Evolutionary conservation across 768 basidiomycete species (phyloP).

Genomic region (Coprinellus aureogranulatus): DNA sequence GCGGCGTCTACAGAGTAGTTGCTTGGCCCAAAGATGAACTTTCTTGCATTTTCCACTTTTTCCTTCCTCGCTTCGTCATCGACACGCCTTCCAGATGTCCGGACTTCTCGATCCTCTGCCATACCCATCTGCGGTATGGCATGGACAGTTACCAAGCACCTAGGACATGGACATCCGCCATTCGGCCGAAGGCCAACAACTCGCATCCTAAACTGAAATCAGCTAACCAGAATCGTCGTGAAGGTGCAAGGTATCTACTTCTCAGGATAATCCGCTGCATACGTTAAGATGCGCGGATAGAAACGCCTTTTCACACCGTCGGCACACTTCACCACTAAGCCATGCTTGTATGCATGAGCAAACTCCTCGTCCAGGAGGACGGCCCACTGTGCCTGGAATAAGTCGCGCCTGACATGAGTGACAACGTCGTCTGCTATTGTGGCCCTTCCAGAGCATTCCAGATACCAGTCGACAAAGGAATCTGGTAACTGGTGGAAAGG

Average conservation of each 20-base stretch:
- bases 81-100: slow-evolving; percentile 2
- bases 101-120: neutral
- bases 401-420: neutral
- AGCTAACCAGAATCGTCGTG: neutral
- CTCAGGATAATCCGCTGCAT: slow-evolving; percentile 7
- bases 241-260: neutral
- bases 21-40: neutral
- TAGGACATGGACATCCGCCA: slow-evolving; percentile 16
- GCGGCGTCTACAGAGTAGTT: neutral
- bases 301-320: neutral
- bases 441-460: neutral
- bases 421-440: neutral
- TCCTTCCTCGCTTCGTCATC: neutral
- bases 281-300: slow-evolving; percentile 7
- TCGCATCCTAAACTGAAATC: slow-evolving; percentile 14
- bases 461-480: neutral
- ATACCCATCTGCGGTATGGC: slow-evolving; percentile 25
- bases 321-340: slow-evolving; percentile 1
- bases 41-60: neutral
- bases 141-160: slow-evolving; percentile 15
- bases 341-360: neutral
- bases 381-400: slow-evolving; percentile 3
- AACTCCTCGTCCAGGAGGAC: slow-evolving; percentile 4
- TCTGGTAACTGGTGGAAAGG: slow-evolving; percentile 5
- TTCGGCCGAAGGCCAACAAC: slow-evolving; percentile 19